Conservation (phyloP, 2,329 filamentous ascomycete genomes). For the Pseudocercospora macadamiae region DNA sequence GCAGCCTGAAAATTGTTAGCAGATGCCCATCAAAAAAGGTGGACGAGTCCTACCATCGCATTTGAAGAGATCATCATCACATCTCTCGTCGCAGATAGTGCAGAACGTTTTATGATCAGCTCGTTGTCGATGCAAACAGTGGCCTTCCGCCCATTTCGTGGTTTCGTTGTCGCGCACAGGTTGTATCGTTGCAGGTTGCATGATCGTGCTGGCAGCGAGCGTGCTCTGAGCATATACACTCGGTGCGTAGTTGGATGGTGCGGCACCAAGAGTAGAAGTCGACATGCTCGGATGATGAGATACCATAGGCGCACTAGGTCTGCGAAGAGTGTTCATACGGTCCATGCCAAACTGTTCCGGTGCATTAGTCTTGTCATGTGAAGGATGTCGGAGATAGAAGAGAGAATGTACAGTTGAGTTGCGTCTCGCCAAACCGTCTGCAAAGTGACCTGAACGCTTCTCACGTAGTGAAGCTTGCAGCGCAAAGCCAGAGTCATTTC, state of each 20-base stretch:
- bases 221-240: conserved; percentile 87
- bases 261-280: conserved; percentile 61
- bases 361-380: conserved; percentile 37
- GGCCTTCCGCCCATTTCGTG: conserved; percentile 81
- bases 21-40: background rate
- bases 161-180: conserved; percentile 78
- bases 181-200: conserved; percentile 81
- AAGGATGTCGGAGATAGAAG: conserved; percentile 32
- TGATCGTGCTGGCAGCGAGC: conserved; percentile 79
- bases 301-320: conserved; percentile 66
- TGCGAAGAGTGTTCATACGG: conserved; percentile 66
- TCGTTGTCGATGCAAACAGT: conserved; percentile 71
- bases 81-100: conserved; percentile 75
- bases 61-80: conserved; percentile 73
- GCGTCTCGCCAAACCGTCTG: conserved; percentile 65
- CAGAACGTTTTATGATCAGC: conserved; percentile 66
- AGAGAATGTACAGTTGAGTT: conserved; percentile 71
- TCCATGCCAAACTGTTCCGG: conserved; percentile 69
- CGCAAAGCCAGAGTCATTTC: conserved; percentile 89
- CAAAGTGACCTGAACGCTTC: conserved; percentile 90
- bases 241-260: conserved; percentile 65
- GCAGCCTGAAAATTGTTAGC: conserved; percentile 54
- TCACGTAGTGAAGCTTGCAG: conserved; percentile 84
- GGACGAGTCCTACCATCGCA: conserved; percentile 57
- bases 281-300: conserved; percentile 66